phyloP scores from a whole-genome alignment of 495 filamentous ascomycete species.

The Podospora anserina region DNA sequence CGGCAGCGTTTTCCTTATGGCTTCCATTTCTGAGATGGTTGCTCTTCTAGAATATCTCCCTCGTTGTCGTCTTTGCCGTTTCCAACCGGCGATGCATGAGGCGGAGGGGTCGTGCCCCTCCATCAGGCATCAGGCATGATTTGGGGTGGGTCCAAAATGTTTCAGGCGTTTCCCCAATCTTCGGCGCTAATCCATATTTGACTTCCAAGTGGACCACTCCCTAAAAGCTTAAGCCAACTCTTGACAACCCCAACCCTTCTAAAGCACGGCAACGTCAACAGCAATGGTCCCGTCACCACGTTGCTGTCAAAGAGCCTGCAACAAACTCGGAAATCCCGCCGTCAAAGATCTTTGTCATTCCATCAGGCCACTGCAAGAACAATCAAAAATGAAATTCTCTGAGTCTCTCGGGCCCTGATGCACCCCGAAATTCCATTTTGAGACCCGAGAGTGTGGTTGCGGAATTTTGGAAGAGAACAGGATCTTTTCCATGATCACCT shows the following conservation, averaged over 20 bases:
- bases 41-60: background rate
- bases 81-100: background rate
- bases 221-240: constrained; percentile 7
- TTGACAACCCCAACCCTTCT: constrained; percentile 8
- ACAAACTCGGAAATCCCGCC: background rate
- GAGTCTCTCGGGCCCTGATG: too few relatives aligned
- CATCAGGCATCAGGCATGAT: constrained; percentile 27
- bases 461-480: too few relatives aligned
- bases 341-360: background rate
- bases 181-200: constrained; percentile 15
- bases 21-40: background rate
- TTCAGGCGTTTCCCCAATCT: constrained; percentile 21
- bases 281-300: background rate
- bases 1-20: background rate
- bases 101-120: constrained; percentile 13
- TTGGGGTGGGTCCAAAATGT: constrained; percentile 18
- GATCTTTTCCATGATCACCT: too few relatives aligned
- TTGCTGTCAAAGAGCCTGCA: background rate
- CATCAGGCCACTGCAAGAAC: background rate
- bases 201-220: background rate
- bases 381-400: too few relatives aligned
- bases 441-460: too few relatives aligned
- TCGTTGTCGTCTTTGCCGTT: background rate
- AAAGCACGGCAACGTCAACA: background rate
- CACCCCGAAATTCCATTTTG: too few relatives aligned